These are phyloP conservation scores for Cladorrhinum sp. DNA, from an alignment of 2,329 filamentous ascomycete genomes.

Conservation along the genomic window DNA sequence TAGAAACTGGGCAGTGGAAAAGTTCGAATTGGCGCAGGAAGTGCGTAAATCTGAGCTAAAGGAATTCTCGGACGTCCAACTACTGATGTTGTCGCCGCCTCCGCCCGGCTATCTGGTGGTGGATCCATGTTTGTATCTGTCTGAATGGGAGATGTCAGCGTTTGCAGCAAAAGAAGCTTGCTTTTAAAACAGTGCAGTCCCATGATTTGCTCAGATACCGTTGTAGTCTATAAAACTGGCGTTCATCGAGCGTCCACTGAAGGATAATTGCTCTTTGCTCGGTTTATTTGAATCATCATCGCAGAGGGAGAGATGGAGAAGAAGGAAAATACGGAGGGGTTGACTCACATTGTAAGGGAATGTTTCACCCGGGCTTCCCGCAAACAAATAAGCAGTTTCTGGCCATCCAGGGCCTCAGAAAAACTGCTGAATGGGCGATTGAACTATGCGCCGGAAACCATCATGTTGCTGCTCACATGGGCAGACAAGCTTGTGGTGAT, in stretches of 20 bases:
- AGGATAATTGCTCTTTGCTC: constrained; percentile 56
- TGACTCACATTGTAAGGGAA: constrained; percentile 5
- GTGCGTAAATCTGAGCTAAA: constrained; percentile 72
- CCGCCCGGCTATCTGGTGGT: neutral
- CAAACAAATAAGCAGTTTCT: neutral
- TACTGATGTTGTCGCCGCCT: neutral
- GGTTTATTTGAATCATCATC: constrained; percentile 57
- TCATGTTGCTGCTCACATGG: constrained; percentile 14
- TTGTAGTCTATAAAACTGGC: constrained; percentile 84
- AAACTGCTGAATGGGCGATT: constrained; percentile 3
- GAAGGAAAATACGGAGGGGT: neutral
- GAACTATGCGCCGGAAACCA: neutral
- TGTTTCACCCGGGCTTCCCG: constrained; percentile 24
- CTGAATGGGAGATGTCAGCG: neutral
- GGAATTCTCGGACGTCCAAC: constrained; percentile 21
- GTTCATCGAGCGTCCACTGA: constrained; percentile 60
- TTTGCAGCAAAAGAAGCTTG: neutral
- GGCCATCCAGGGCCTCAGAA: constrained; percentile 19
- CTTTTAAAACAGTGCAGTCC: neutral
- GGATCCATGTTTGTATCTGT: neutral
- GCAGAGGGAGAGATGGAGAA: constrained; percentile 32
- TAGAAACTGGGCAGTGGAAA: constrained; percentile 86
- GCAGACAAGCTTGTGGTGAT: neutral
- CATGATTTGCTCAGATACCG: constrained; percentile 75
- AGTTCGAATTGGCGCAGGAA: constrained; percentile 74